Evolutionary conservation across 345 rosid species (phyloP).

Genomic region (Conringia planisiliqua): DNA sequence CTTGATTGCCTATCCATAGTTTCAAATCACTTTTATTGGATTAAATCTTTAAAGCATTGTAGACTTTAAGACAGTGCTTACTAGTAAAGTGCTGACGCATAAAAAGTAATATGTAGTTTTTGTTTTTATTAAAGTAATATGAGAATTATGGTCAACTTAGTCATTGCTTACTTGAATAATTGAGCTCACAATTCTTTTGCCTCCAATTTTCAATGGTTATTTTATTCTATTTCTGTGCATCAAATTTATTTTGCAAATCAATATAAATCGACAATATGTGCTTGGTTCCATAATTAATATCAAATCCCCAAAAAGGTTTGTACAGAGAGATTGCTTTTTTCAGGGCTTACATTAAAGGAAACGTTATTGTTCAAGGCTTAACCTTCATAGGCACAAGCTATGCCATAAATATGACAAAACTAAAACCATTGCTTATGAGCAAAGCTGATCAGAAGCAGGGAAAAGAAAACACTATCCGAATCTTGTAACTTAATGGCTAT

Average conservation of each 20-base stretch:
- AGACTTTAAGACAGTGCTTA: background rate
- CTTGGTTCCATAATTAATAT: background rate
- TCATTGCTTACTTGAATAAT: background rate
- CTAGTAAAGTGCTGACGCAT: background rate
- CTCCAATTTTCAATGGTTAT: background rate
- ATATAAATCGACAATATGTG: background rate
- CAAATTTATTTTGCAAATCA: background rate
- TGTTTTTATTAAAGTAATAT: background rate
- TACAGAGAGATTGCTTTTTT: background rate
- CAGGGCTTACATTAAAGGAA: background rate
- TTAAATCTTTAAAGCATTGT: no score
- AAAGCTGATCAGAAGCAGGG: constrained; percentile 1
- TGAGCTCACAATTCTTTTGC: background rate
- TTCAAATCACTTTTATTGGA: no score
- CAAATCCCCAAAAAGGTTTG: background rate
- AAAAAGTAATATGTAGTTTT: background rate
- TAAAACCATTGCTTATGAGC: background rate
- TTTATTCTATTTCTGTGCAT: no score
- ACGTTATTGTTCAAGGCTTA: background rate
- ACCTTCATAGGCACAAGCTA: background rate
- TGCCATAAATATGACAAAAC: background rate
- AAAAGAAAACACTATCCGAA: background rate
- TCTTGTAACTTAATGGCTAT: constrained; percentile 2
- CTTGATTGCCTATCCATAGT: no score
- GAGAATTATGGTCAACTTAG: background rate